Evolutionary conservation across 805 yeast genomes (phyloP).

Genomic region (Metschnikowia anglica): DNA sequence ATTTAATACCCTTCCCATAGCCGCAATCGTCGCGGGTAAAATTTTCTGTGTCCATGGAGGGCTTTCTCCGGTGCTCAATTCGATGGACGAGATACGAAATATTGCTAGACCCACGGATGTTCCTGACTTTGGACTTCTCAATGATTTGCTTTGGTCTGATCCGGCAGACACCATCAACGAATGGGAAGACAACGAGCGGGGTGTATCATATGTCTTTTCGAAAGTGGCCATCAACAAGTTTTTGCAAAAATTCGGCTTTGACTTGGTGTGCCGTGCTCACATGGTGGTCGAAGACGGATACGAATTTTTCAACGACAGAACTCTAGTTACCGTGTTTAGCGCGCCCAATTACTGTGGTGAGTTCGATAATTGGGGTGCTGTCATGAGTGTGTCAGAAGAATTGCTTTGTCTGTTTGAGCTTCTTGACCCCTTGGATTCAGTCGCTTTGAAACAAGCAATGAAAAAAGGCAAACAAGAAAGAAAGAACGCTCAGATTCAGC

Average conservation of each 20-base stretch:
- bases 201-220: conserved; percentile 77
- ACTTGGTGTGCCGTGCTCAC: conserved; percentile 80
- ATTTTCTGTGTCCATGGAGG: conserved; percentile 93
- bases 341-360: conserved; percentile 84
- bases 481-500: conserved; percentile 48
- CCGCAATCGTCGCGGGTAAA: conserved; percentile 93
- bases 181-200: conserved; percentile 87
- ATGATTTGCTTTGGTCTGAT: conserved; percentile 80
- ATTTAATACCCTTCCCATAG: conserved; percentile 91
- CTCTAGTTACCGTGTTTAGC: conserved; percentile 68
- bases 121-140: conserved; percentile 76
- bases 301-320: conserved; percentile 71
- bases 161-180: conserved; percentile 81
- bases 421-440: conserved; percentile 88
- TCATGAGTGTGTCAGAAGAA: conserved; percentile 94
- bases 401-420: conserved; percentile 89
- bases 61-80: conserved; percentile 67
- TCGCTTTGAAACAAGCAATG: conserved; percentile 93
- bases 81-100: conserved; percentile 71
- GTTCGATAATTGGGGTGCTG: conserved; percentile 95
- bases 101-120: conserved; percentile 83
- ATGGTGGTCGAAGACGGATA: conserved; percentile 86
- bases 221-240: conserved; percentile 80
- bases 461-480: conserved; percentile 89
- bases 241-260: conserved; percentile 70